Conservation (phyloP, 2,329 filamentous ascomycete genomes). For the Colletotrichum brevisporum region DNA sequence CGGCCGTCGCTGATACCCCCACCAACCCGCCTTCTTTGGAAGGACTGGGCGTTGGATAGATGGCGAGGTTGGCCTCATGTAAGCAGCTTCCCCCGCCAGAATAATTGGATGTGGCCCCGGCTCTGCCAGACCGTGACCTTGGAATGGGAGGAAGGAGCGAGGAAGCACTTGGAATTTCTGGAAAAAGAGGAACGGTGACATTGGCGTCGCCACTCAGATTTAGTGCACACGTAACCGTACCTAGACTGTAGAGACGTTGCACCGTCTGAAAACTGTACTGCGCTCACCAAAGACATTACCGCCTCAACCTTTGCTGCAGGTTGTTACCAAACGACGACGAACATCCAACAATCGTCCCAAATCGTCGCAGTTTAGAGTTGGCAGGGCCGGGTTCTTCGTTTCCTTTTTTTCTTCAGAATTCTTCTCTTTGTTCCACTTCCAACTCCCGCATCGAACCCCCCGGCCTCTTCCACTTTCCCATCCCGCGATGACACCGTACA, state of each 20-base stretch:
- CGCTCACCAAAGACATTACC: too few species aligned
- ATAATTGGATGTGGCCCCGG: background rate
- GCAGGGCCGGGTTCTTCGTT: background rate
- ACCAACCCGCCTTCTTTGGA: conserved; percentile 15
- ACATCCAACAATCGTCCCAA: too few species aligned
- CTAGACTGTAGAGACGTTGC: too few species aligned
- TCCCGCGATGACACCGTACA: conserved; percentile 29
- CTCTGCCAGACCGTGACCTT: background rate
- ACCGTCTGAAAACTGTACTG: too few species aligned
- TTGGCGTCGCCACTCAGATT: background rate
- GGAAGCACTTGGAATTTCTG: conserved; percentile 4
- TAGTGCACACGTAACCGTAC: too few species aligned
- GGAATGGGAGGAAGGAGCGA: background rate
- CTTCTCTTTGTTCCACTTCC: background rate
- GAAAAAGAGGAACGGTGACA: conserved; percentile 4
- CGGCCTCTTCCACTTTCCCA: conserved; percentile 21
- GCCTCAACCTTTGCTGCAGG: too few species aligned
- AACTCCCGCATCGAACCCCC: conserved; percentile 5
- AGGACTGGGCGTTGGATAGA: background rate
- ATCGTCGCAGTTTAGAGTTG: too few species aligned
- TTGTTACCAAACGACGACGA: too few species aligned
- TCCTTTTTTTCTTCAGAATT: conserved; percentile 4
- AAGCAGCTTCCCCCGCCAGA: conserved; percentile 7
- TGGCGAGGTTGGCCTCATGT: conserved; percentile 12
- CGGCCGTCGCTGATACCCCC: conserved; percentile 10